These are phyloP conservation scores for Alternaria consortialis DNA, from an alignment of 2,329 filamentous ascomycete species.

Conservation along the genomic window DNA sequence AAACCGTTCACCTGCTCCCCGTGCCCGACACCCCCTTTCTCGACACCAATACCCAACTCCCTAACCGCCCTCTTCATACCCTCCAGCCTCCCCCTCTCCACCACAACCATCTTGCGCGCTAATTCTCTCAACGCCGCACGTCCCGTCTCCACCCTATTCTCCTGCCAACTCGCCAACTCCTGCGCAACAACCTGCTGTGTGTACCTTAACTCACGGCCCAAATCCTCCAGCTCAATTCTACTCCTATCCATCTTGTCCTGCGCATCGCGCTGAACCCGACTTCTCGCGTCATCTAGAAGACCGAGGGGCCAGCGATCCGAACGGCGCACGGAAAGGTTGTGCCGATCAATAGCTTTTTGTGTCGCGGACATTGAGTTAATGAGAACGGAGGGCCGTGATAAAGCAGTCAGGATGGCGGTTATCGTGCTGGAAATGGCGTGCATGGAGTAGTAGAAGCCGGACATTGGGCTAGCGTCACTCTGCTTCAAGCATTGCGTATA, in stretches of 20 bases:
- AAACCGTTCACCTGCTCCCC: not conserved
- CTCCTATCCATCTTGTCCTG: constrained; percentile 79
- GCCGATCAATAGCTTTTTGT: constrained; percentile 79
- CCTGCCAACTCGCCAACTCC: constrained; percentile 94
- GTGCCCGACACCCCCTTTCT: not conserved
- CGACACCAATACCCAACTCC: constrained; percentile 48
- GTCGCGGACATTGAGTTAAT: constrained; percentile 79
- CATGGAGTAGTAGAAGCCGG: constrained; percentile 77
- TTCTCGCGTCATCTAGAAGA: constrained; percentile 85
- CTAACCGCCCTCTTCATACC: constrained; percentile 82
- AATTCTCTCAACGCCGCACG: constrained; percentile 77
- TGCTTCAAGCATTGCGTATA: constrained; percentile 73
- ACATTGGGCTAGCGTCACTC: constrained; percentile 76
- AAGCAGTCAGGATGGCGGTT: constrained; percentile 78
- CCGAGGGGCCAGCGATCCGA: constrained; percentile 82
- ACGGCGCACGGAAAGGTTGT: constrained; percentile 76
- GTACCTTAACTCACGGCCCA: constrained; percentile 86
- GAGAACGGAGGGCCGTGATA: constrained; percentile 80
- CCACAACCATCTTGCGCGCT: constrained; percentile 79
- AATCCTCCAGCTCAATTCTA: constrained; percentile 72
- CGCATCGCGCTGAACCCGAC: constrained; percentile 82
- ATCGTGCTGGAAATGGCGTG: constrained; percentile 85
- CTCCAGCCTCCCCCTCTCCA: constrained; percentile 80
- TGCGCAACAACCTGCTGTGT: constrained; percentile 92
- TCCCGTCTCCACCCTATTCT: constrained; percentile 81